A percentile compares a stretch with the other conserved stretches of the same genome.
Evolutionary conservation across 1,284 basidiomycete species (phyloP).

Genomic region (Exobasidium cylindrosporum): DNA sequence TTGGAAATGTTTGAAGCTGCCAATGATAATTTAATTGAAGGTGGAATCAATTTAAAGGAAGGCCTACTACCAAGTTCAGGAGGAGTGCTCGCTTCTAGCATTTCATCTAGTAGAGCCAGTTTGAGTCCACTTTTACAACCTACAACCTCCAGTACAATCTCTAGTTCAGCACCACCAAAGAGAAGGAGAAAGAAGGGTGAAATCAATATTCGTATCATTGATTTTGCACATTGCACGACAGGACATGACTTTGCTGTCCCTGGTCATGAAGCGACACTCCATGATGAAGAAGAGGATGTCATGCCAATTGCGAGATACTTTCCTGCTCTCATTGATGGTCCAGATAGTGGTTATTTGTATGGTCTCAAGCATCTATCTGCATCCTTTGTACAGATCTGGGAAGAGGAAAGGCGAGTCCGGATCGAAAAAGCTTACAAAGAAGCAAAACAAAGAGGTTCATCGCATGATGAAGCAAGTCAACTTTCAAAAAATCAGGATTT

Average conservation of each 20-base stretch:
- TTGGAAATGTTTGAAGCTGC: neutral
- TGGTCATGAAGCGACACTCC: conserved; percentile 25
- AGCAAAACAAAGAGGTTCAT: conserved; percentile 23
- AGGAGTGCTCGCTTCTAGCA: neutral
- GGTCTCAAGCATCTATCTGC: conserved; percentile 74
- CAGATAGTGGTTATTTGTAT: conserved; percentile 90
- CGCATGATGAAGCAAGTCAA: neutral
- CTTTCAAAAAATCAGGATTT: conserved; percentile 19
- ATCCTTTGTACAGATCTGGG: conserved; percentile 63
- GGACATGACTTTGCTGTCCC: conserved; percentile 80
- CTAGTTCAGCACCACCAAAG: conserved; percentile 14
- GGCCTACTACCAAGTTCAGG: neutral
- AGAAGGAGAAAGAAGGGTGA: conserved; percentile 67
- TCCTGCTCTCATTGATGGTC: conserved; percentile 79
- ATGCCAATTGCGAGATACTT: conserved; percentile 65
- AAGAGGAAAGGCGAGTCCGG: conserved; percentile 33
- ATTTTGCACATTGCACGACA: conserved; percentile 98
- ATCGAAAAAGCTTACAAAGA: conserved; percentile 12
- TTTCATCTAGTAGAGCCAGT: conserved; percentile 1
- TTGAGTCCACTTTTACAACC: conserved; percentile 11
- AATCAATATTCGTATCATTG: conserved; percentile 91
- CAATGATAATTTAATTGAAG: neutral
- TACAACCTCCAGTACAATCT: conserved; percentile 3
- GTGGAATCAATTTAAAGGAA: neutral
- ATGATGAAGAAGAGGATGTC: conserved; percentile 1